Conservation (phyloP, 306 rosid genomes). For the Castanea sativa region DNA sequence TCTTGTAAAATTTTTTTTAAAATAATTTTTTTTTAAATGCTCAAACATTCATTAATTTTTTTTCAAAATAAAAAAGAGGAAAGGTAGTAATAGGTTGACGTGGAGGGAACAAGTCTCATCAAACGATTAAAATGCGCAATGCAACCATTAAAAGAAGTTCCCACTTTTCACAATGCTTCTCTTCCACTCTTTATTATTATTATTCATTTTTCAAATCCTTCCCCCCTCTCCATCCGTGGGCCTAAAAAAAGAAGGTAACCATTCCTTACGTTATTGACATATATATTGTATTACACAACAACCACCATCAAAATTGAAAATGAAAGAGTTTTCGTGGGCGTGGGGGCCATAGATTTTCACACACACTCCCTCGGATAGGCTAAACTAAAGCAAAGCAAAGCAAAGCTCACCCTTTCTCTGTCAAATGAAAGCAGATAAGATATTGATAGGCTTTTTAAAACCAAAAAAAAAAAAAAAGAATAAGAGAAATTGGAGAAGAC, state of each 20-base stretch:
- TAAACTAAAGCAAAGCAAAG: neutral
- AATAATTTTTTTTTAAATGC: too few species aligned
- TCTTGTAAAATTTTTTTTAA: too few species aligned
- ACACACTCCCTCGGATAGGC: slow-evolving; percentile 3
- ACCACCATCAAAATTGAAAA: slow-evolving; percentile 11
- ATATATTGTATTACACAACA: neutral
- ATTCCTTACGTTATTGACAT: slow-evolving; percentile 20
- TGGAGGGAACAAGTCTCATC: slow-evolving; percentile 68
- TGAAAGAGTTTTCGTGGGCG: slow-evolving; percentile 35
- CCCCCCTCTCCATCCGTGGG: slow-evolving; percentile 27
- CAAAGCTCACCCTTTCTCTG: neutral
- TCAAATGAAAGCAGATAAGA: slow-evolving; percentile 37
- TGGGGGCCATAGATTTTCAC: slow-evolving; percentile 33
- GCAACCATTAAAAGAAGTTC: slow-evolving; percentile 54
- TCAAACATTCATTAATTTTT: too few species aligned
- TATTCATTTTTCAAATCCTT: slow-evolving; percentile 7
- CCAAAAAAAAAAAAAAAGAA: too few species aligned
- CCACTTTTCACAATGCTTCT: slow-evolving; percentile 40
- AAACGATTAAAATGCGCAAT: slow-evolving; percentile 41
- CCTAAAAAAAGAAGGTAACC: slow-evolving; percentile 31
- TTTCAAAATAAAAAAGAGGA: neutral
- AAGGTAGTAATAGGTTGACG: slow-evolving; percentile 30
- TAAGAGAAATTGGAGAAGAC: slow-evolving; percentile 17
- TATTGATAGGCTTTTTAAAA: slow-evolving; percentile 14
- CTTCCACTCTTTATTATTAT: slow-evolving; percentile 18